Evolutionary conservation across 306 rosid genomes (phyloP).

Genomic region (Prunus kanzakura): DNA sequence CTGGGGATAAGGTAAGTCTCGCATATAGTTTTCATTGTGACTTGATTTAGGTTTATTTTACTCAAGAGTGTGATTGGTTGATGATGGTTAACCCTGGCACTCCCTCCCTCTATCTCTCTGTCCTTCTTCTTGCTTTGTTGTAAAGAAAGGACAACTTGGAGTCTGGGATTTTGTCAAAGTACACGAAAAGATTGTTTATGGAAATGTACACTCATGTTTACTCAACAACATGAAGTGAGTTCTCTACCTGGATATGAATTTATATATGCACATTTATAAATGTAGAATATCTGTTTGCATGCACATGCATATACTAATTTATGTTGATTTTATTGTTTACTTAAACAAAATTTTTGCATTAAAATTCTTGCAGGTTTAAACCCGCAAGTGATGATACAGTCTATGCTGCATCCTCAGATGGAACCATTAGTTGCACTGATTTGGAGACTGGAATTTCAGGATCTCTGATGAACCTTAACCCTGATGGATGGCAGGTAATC

Average conservation of each 20-base stretch:
- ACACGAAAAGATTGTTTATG: conserved; percentile 79
- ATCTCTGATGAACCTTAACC: conserved; percentile 67
- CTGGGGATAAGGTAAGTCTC: conserved; percentile 82
- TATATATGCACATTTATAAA: neutral
- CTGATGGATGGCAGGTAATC: conserved; percentile 87
- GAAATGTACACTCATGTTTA: conserved; percentile 75
- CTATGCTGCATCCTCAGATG: conserved; percentile 91
- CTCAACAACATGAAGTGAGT: conserved; percentile 83
- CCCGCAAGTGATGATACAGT: conserved; percentile 68
- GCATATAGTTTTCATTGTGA: conserved; percentile 1
- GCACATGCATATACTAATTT: neutral
- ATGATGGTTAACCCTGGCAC: conserved; percentile 10
- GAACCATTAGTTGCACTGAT: conserved; percentile 73
- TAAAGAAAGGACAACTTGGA: conserved; percentile 97
- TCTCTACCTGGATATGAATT: neutral
- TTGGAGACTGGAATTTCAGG: conserved; percentile 83
- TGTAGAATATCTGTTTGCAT: neutral
- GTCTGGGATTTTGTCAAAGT: conserved; percentile 85
- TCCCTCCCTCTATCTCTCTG: neutral
- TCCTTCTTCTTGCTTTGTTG: conserved; percentile 16
- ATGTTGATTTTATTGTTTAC: neutral
- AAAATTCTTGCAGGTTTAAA: conserved; percentile 56
- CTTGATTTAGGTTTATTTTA: conserved; percentile 5
- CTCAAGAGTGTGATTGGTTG: conserved; percentile 9
- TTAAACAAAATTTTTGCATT: conserved; percentile 6